A percentile compares a stretch with the other conserved stretches of the same genome.
phyloP scores from a whole-genome alignment of 176 grass and related monocot species.

The Paspalum vaginatum region DNA sequence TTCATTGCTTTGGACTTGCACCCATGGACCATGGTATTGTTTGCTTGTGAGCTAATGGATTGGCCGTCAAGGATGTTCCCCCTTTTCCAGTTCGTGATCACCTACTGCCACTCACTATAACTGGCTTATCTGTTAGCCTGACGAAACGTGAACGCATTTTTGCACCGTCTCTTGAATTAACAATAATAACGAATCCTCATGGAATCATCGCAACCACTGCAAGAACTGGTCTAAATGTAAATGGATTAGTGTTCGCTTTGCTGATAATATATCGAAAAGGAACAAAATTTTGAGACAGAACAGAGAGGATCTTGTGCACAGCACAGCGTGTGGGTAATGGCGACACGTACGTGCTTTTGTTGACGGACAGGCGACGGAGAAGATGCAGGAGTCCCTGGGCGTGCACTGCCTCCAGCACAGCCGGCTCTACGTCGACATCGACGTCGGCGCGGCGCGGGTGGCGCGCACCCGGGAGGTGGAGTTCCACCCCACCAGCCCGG shows the following conservation, averaged over 20 bases:
- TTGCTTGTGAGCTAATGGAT: slow-evolving; percentile 51
- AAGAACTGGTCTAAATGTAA: background rate
- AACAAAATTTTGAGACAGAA: background rate
- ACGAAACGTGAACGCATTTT: slow-evolving; percentile 8
- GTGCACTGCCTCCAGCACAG: slow-evolving; percentile 46
- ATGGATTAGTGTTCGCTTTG: background rate
- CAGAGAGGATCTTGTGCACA: background rate
- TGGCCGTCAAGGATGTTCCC: slow-evolving; percentile 36
- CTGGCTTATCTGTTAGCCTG: background rate
- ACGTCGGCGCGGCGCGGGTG: slow-evolving; percentile 70
- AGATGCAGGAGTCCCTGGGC: slow-evolving; percentile 52
- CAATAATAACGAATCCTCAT: slow-evolving; percentile 13
- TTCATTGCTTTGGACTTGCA: slow-evolving; percentile 19
- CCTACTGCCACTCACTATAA: slow-evolving; percentile 40
- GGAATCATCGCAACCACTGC: background rate
- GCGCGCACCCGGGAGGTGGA: slow-evolving; percentile 72
- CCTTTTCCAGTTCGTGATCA: slow-evolving; percentile 16
- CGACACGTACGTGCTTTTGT: background rate
- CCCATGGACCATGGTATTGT: slow-evolving; percentile 11
- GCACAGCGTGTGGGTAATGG: background rate
- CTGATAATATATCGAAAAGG: too few relatives aligned
- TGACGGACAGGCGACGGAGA: slow-evolving; percentile 52
- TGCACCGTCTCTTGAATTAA: background rate
- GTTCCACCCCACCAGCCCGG: slow-evolving; percentile 56
- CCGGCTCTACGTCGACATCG: slow-evolving; percentile 68